Percentiles rank a stretch among this genome's conserved stretches.
phyloP scores from a whole-genome alignment of 495 filamentous ascomycete species.

The Saxophila tyrrhenica region DNA sequence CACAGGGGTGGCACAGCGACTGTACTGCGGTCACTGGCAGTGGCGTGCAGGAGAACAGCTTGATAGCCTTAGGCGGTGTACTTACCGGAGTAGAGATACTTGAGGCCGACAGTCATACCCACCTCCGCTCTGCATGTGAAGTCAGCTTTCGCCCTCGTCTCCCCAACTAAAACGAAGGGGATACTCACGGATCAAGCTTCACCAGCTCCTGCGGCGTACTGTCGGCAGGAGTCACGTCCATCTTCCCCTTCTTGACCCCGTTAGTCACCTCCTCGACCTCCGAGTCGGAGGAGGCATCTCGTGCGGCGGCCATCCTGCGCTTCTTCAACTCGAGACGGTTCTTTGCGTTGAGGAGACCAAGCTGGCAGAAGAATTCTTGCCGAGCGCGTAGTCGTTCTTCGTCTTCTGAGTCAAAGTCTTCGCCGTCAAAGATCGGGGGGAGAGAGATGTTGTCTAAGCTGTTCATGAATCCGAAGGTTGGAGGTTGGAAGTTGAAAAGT shows the following conservation, averaged over 20 bases:
- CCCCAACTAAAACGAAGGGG: background rate
- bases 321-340: background rate
- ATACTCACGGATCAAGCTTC: conserved; percentile 16
- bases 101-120: conserved; percentile 18
- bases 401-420: background rate
- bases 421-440: background rate
- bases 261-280: background rate
- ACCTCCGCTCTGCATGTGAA: conserved; percentile 3
- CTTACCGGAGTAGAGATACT: conserved; percentile 24
- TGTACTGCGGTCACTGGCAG: background rate
- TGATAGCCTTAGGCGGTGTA: too few species aligned
- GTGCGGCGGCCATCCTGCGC: background rate
- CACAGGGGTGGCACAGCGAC: background rate
- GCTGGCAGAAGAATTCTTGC: too few species aligned
- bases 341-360: too few species aligned
- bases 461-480: background rate
- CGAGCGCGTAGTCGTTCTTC: too few species aligned
- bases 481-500: background rate
- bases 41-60: background rate
- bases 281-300: conserved; percentile 3
- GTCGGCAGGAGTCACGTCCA: conserved; percentile 2
- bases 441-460: too few species aligned
- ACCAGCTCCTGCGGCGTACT: conserved; percentile 14
- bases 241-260: background rate
- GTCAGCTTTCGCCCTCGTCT: background rate